Conservation (phyloP, 352 stramenopile species). For the Pythium dissimile region DNA sequence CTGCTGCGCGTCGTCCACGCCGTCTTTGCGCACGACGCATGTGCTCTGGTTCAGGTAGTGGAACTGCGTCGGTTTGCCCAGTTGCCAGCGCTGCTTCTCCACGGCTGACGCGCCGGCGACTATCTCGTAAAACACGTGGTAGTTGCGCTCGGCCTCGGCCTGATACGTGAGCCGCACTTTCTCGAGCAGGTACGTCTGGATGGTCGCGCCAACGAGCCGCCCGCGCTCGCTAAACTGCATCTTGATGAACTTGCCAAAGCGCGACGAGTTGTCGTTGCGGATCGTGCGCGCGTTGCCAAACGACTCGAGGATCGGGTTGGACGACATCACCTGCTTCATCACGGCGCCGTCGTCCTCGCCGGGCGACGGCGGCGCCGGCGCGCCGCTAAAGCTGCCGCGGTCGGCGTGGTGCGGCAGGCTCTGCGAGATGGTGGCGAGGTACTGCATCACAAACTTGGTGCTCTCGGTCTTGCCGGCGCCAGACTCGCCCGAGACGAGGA, state of each 20-base stretch:
- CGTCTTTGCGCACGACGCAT: slow-evolving; percentile 80
- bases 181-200: slow-evolving; percentile 96
- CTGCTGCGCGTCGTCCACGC: slow-evolving; percentile 88
- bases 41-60: slow-evolving; percentile 90
- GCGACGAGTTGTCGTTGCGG: slow-evolving; percentile 95
- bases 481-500: slow-evolving; percentile 90
- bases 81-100: slow-evolving; percentile 62
- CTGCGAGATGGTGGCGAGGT: slow-evolving; percentile 90
- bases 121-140: slow-evolving; percentile 97
- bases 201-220: slow-evolving; percentile 86
- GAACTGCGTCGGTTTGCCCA: slow-evolving; percentile 65
- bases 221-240: slow-evolving; percentile 88
- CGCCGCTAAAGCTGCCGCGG: slow-evolving; percentile 1
- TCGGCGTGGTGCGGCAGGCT: slow-evolving; percentile 17
- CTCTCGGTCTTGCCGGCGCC: slow-evolving; percentile 96
- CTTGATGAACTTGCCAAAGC: slow-evolving; percentile 98
- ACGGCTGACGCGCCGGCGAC: slow-evolving; percentile 63
- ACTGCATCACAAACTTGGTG: slow-evolving; percentile 96
- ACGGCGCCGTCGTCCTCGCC: slow-evolving; percentile 64
- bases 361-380: slow-evolving; percentile 15
- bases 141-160: slow-evolving; percentile 92
- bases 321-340: slow-evolving; percentile 94
- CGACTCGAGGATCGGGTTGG: slow-evolving; percentile 98
- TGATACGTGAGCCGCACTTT: slow-evolving; percentile 95
- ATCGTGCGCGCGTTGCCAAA: slow-evolving; percentile 98